These are phyloP conservation scores for Scutellaria minor DNA, from an alignment of 257 asterid species.

Conservation along the genomic window DNA sequence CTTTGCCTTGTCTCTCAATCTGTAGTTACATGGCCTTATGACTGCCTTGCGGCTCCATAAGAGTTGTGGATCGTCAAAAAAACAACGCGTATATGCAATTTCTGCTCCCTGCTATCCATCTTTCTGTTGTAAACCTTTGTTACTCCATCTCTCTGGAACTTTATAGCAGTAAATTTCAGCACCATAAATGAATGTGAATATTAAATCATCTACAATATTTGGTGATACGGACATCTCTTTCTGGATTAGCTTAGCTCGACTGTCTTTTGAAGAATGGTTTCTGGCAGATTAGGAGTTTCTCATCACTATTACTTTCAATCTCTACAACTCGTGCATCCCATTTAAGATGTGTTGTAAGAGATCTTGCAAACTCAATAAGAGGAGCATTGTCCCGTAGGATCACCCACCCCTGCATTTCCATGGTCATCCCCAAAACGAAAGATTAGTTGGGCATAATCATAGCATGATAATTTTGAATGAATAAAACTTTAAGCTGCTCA, in stretches of 20 bases:
- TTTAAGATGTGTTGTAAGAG: slow-evolving; percentile 73
- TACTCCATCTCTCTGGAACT: slow-evolving; percentile 46
- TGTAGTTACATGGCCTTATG: slow-evolving; percentile 28
- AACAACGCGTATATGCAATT: slow-evolving; percentile 28
- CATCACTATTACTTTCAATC: slow-evolving; percentile 80
- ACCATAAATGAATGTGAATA: slow-evolving; percentile 49
- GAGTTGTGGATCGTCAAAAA: slow-evolving; percentile 29
- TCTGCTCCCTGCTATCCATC: slow-evolving; percentile 23
- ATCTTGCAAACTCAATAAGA: slow-evolving; percentile 79
- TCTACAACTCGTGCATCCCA: slow-evolving; percentile 98
- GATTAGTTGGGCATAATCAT: neutral
- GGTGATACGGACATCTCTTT: slow-evolving; percentile 24
- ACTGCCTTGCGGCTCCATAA: slow-evolving; percentile 40
- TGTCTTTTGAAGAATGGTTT: slow-evolving; percentile 81
- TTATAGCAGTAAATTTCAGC: slow-evolving; percentile 37
- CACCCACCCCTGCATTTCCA: slow-evolving; percentile 85
- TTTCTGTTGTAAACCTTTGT: slow-evolving; percentile 47
- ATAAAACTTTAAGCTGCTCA: neutral
- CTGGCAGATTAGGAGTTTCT: slow-evolving; percentile 94
- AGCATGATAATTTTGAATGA: neutral
- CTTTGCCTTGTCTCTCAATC: slow-evolving; percentile 28
- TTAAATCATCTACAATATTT: slow-evolving; percentile 44
- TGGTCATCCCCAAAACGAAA: slow-evolving; percentile 25
- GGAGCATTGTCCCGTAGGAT: slow-evolving; percentile 70
- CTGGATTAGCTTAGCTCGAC: slow-evolving; percentile 48